phyloP scores from a whole-genome alignment of 2,329 filamentous ascomycete species.

The Meredithiella fracta region DNA sequence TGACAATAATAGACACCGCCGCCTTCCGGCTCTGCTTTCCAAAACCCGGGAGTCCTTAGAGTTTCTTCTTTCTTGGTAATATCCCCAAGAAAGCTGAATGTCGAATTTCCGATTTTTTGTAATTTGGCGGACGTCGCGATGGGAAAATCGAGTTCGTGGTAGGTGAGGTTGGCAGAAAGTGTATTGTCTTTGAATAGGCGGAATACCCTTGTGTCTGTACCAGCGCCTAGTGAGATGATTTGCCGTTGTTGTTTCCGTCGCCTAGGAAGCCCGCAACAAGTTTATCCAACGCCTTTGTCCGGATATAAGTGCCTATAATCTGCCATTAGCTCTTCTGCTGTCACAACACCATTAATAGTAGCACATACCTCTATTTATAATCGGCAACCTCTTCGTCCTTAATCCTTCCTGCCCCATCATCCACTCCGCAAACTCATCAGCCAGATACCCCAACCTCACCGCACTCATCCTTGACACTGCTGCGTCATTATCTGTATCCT shows the following conservation, averaged over 20 bases:
- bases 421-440: slow-evolving; percentile 59
- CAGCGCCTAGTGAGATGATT: slow-evolving; percentile 82
- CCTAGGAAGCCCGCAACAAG: slow-evolving; percentile 59
- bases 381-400: slow-evolving; percentile 52
- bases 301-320: slow-evolving; percentile 66
- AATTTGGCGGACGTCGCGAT: slow-evolving; percentile 55
- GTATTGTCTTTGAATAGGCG: slow-evolving; percentile 41
- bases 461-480: slow-evolving; percentile 79
- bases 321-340: not conserved
- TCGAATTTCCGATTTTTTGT: slow-evolving; percentile 29
- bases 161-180: slow-evolving; percentile 36
- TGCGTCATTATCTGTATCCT: slow-evolving; percentile 83
- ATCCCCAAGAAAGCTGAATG: slow-evolving; percentile 19
- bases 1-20: slow-evolving; percentile 39
- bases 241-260: slow-evolving; percentile 36
- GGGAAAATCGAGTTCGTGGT: slow-evolving; percentile 88
- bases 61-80: slow-evolving; percentile 24
- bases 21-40: not conserved
- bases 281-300: slow-evolving; percentile 66
- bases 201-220: slow-evolving; percentile 81
- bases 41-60: slow-evolving; percentile 3
- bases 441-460: slow-evolving; percentile 67
- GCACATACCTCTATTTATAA: slow-evolving; percentile 72
- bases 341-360: not conserved
- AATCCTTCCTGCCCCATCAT: slow-evolving; percentile 42